These are phyloP conservation scores for Symbiodinium natans DNA, from an alignment of 73 alveolate species.

Conservation along the genomic window DNA sequence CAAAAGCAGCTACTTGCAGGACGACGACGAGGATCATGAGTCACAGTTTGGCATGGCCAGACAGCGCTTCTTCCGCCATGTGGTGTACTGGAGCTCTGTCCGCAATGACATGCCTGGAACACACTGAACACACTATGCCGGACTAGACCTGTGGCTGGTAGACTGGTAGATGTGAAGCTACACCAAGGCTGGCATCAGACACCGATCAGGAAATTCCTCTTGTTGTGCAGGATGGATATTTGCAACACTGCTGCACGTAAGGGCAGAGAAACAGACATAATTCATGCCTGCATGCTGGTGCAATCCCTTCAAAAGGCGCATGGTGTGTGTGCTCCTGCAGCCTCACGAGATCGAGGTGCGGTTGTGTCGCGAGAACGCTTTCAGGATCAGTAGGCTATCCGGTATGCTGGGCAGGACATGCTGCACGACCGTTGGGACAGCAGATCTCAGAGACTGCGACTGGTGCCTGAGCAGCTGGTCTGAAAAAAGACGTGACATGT, in stretches of 20 bases:
- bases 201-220: constrained; percentile 56
- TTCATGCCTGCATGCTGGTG: too few relatives aligned
- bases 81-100: constrained; percentile 20
- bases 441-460: constrained; percentile 58
- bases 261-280: too few relatives aligned
- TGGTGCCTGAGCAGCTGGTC: constrained; percentile 16
- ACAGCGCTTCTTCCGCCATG: constrained; percentile 62
- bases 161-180: too few relatives aligned
- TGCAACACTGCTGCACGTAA: neutral
- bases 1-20: neutral
- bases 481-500: too few relatives aligned
- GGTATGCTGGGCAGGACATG: constrained; percentile 27
- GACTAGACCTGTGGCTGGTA: too few relatives aligned
- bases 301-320: neutral
- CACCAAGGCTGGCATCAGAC: constrained; percentile 42
- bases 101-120: neutral
- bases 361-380: too few relatives aligned
- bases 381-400: too few relatives aligned
- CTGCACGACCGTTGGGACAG: constrained; percentile 76
- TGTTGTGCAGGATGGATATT: constrained; percentile 75
- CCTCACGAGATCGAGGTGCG: constrained; percentile 18
- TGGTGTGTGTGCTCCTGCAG: constrained; percentile 51
- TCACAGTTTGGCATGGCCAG: constrained; percentile 62
- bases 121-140: too few relatives aligned
- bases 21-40: constrained; percentile 29